phyloP scores from a whole-genome alignment of 331 rosid species.

The Malus hybrid region DNA sequence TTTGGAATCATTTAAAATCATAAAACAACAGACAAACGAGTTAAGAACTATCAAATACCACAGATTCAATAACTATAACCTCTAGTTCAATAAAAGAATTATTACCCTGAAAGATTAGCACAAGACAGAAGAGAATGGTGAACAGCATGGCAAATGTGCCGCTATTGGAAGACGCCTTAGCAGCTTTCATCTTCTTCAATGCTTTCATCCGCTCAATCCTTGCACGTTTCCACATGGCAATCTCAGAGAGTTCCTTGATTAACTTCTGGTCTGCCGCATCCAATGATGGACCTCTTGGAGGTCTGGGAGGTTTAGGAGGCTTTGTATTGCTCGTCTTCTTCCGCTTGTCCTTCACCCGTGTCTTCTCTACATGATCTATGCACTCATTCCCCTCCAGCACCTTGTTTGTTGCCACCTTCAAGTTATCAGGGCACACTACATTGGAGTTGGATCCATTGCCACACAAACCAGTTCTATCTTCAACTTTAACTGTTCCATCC shows the following conservation, averaged over 20 bases:
- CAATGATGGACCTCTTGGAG: constrained; percentile 76
- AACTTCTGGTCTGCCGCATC: constrained; percentile 88
- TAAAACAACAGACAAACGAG: background rate
- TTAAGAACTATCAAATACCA: background rate
- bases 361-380: constrained; percentile 31
- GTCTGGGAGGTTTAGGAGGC: constrained; percentile 84
- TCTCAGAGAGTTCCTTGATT: constrained; percentile 70
- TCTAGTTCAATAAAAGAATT: background rate
- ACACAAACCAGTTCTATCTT: constrained; percentile 27
- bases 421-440: constrained; percentile 31
- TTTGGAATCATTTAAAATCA: background rate
- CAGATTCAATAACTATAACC: background rate
- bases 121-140: constrained; percentile 65
- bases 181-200: constrained; percentile 76
- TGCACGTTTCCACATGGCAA: constrained; percentile 80
- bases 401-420: constrained; percentile 24
- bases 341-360: constrained; percentile 44
- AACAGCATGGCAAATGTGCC: constrained; percentile 59
- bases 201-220: constrained; percentile 70
- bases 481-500: constrained; percentile 36
- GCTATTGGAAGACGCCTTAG: constrained; percentile 50
- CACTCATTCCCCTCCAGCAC: constrained; percentile 25
- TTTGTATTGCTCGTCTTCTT: constrained; percentile 59
- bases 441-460: constrained; percentile 25
- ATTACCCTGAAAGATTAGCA: constrained; percentile 78